Conservation (phyloP, 768 basidiomycete species). For the Boletus rex-veris region DNA sequence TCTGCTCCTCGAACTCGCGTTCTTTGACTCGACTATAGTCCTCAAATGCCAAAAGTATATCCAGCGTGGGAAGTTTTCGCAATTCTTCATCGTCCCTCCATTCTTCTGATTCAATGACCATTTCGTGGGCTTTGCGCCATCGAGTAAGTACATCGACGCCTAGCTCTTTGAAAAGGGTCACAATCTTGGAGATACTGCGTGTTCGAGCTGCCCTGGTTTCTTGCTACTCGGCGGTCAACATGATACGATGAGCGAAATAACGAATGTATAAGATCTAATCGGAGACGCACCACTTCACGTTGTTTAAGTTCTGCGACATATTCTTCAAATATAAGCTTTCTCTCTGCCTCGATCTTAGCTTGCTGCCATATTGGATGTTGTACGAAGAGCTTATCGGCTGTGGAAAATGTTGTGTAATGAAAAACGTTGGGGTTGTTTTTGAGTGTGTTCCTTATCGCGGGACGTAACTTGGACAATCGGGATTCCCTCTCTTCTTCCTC, state of each 20-base stretch:
- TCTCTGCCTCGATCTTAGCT: conserved; percentile 79
- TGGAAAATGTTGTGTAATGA: conserved; percentile 87
- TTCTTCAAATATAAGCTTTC: conserved; percentile 87
- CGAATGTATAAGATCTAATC: background rate
- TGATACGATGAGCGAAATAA: conserved; percentile 4
- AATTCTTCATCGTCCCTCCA: conserved; percentile 79
- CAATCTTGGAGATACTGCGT: conserved; percentile 80
- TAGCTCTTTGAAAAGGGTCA: conserved; percentile 79
- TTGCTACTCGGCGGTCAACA: conserved; percentile 46
- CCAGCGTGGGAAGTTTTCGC: conserved; percentile 80
- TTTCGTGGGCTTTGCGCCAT: conserved; percentile 81
- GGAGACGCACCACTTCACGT: conserved; percentile 74
- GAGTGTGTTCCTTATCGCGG: conserved; percentile 81
- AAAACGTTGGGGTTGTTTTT: conserved; percentile 85
- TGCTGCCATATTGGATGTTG: conserved; percentile 92
- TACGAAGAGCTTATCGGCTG: conserved; percentile 81
- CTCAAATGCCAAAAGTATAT: conserved; percentile 91
- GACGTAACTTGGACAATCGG: conserved; percentile 79
- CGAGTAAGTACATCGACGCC: conserved; percentile 91
- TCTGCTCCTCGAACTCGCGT: conserved; percentile 87
- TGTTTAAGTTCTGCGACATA: conserved; percentile 83
- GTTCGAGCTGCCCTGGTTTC: conserved; percentile 73
- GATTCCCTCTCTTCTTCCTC: conserved; percentile 86
- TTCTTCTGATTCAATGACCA: conserved; percentile 71
- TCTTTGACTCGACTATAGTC: conserved; percentile 89